Base-by-base conservation (phyloP, 192 early-diverging fungal genomes). In the Helicostylum pulchrum region DNA sequence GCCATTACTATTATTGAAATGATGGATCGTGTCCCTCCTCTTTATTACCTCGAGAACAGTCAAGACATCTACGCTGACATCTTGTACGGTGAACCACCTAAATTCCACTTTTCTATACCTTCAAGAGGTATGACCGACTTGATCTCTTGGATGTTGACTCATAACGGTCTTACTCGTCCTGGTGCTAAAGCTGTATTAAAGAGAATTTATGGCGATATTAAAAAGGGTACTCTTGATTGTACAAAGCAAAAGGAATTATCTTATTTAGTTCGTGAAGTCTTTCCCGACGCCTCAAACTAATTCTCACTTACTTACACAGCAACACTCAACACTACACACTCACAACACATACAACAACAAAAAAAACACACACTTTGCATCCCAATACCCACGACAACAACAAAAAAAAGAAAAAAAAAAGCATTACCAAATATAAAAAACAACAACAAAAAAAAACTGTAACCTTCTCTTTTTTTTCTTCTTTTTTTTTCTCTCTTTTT, bases 1-100 rank as follows among this genome's bases (percentile, higher is more conserved):
- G 78, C 64, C 7, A 78, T 80, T 45, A 72, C 70, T 0, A 64
- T 70, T 30, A 78, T 78, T 34, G 77, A 78, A 57, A 69, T 78
- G 68, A 64, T 78, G 64, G 77, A 78, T 39, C 68, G 77, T 47
- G 65, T 62, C 6, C 77, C 77, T 42, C 77, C 77, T 10, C 67
- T 74, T 32, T 78, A 72, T 59, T 71, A 73, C 43, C 36, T 73
- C 43, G 71, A 73, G 42, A 59, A 64, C 34, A 73, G 53, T 39
- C 51, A 60, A 17, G 71, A 73, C 20, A 73, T 73, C 55, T 73
- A 68, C 45, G 55, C 59, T 12, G 71, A 73, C 43, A 73, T 73
- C 36, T 23, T 73, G 0, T 67, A 62, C 39, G 65, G 66, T 17
- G 46, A 63, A 15, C 49, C 71, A 30, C 71, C 71, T 5, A 55